These are phyloP conservation scores for Pestalotiopsis sp. DNA, from an alignment of 2,329 filamentous ascomycete species.

Conservation along the genomic window DNA sequence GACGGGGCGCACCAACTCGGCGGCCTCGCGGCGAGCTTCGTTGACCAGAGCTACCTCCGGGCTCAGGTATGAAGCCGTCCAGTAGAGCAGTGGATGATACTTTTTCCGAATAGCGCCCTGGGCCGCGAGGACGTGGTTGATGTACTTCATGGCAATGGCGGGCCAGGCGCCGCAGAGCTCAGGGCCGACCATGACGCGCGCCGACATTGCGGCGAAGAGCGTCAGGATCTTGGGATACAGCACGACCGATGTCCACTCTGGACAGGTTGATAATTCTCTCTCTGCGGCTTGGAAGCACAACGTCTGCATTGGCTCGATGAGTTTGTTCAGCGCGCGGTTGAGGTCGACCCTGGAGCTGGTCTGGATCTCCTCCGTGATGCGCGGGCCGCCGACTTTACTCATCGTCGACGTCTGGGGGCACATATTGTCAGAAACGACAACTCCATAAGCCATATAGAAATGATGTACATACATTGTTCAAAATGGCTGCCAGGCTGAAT, in stretches of 20 bases:
- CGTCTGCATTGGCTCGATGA: background rate
- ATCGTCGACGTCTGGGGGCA: background rate
- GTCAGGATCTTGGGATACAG: slow-evolving; percentile 1
- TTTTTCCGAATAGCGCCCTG: slow-evolving; percentile 19
- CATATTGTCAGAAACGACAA: background rate
- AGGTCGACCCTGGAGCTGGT: slow-evolving; percentile 9
- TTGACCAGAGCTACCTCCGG: slow-evolving; percentile 16
- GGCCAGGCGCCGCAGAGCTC: slow-evolving; percentile 14
- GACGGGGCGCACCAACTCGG: slow-evolving; percentile 21
- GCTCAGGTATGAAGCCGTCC: slow-evolving; percentile 23
- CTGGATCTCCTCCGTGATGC: slow-evolving; percentile 10
- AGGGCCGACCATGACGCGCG: slow-evolving; percentile 17
- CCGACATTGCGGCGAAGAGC: slow-evolving; percentile 16
- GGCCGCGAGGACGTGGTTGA: slow-evolving; percentile 19
- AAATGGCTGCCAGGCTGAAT: slow-evolving; percentile 9
- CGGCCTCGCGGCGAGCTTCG: slow-evolving; percentile 17
- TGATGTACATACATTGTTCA: background rate
- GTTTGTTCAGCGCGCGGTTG: slow-evolving; percentile 8
- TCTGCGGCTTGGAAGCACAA: slow-evolving; percentile 11
- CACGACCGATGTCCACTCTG: slow-evolving; percentile 16
- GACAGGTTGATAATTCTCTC: background rate
- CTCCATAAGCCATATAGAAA: too few species aligned
- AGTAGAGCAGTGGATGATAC: slow-evolving; percentile 21
- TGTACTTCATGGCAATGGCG: slow-evolving; percentile 20
- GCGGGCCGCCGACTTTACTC: slow-evolving; percentile 10